phyloP scores from a whole-genome alignment of 495 filamentous ascomycete species.

The Daldinia caldariorum region DNA sequence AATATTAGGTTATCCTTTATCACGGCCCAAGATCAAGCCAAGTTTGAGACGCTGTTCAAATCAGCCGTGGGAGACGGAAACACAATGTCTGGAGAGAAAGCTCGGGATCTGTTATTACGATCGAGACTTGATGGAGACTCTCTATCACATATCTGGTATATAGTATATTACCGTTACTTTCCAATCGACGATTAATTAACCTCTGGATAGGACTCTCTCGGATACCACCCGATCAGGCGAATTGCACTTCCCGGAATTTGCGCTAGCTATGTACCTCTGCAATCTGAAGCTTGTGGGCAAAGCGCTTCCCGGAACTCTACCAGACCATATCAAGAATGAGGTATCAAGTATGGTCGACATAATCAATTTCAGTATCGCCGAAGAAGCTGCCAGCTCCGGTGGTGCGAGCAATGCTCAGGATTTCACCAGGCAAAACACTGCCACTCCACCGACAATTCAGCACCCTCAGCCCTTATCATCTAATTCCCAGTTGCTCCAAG shows the following conservation, averaged over 20 bases:
- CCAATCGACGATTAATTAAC: conserved; percentile 22
- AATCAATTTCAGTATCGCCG: conserved; percentile 92
- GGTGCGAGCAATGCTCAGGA: conserved; percentile 77
- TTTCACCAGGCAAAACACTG: conserved; percentile 74
- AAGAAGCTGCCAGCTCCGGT: conserved; percentile 68
- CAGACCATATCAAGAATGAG: conserved; percentile 91
- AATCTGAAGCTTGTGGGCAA: conserved; percentile 92
- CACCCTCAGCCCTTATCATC: conserved; percentile 86
- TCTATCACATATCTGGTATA: conserved; percentile 89
- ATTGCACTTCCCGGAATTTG: conserved; percentile 97
- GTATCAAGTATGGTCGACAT: conserved; percentile 99
- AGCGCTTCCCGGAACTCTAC: conserved; percentile 74
- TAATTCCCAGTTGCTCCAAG: conserved; percentile 76
- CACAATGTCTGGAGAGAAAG: conserved; percentile 91
- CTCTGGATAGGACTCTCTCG: conserved; percentile 76
- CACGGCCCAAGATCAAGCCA: conserved; percentile 92
- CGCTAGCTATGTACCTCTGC: conserved; percentile 98
- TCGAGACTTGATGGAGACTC: conserved; percentile 86
- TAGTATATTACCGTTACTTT: conserved; percentile 28
- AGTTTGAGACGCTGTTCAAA: conserved; percentile 98
- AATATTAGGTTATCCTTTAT: conserved; percentile 96
- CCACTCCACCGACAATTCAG: conserved; percentile 77
- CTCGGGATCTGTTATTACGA: conserved; percentile 84
- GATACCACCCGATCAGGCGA: conserved; percentile 98
- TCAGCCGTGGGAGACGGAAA: conserved; percentile 85